Conservation (phyloP, 768 basidiomycete species). For the Lactarius tabidus region DNA sequence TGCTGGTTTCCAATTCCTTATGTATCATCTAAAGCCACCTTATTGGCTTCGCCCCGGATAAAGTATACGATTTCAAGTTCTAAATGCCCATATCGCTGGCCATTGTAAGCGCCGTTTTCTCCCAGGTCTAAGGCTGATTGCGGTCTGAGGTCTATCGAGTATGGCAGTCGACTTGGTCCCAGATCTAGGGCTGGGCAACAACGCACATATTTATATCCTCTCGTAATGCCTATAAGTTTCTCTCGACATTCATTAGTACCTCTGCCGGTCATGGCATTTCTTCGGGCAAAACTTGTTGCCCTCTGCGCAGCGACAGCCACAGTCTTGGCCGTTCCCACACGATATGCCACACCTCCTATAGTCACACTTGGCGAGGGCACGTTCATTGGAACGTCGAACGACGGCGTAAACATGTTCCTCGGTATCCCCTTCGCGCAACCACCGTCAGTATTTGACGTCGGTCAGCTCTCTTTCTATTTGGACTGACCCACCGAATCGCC, state of each 20-base stretch:
- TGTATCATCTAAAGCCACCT: too few relatives aligned
- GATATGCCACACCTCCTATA: neutral
- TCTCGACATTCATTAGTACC: neutral
- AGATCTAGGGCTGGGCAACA: neutral
- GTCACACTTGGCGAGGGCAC: slow-evolving; percentile 32
- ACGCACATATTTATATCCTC: neutral
- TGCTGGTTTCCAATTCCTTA: too few relatives aligned
- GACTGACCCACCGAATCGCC: neutral
- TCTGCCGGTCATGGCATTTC: neutral
- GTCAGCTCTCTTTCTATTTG: neutral
- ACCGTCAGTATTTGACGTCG: slow-evolving; percentile 31
- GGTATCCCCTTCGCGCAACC: slow-evolving; percentile 42
- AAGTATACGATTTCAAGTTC: too few relatives aligned
- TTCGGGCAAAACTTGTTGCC: neutral
- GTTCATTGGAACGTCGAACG: slow-evolving; percentile 30
- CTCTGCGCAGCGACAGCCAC: neutral
- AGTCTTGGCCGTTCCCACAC: neutral
- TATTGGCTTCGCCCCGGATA: too few relatives aligned
- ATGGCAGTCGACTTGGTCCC: neutral
- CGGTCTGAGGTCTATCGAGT: too few relatives aligned
- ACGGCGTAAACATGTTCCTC: slow-evolving; percentile 33
- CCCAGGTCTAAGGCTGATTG: too few relatives aligned
- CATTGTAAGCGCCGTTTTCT: too few relatives aligned
- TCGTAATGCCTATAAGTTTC: neutral
- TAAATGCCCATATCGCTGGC: too few relatives aligned